Percentiles rank a stretch among this genome's conserved stretches.
phyloP scores from a whole-genome alignment of 2,329 filamentous ascomycete species.

The Phaeomoniella chlamydospora region DNA sequence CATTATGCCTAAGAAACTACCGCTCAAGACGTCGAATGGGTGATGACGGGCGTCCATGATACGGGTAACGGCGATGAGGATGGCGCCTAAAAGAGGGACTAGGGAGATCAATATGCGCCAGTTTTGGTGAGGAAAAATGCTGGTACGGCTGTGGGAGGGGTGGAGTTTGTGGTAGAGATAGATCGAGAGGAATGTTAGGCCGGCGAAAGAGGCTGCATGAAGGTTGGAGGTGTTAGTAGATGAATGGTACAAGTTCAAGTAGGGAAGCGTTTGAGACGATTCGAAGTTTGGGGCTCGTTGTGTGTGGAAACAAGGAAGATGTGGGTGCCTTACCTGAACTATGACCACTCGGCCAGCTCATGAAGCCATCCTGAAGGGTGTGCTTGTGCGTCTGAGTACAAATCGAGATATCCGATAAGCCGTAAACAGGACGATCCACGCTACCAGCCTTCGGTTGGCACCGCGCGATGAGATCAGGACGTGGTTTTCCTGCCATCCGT shows the following conservation, averaged over 20 bases:
- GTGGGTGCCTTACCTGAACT: slow-evolving; percentile 30
- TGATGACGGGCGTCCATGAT: slow-evolving; percentile 50
- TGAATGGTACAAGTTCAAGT: too few relatives aligned
- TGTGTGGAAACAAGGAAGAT: slow-evolving; percentile 1
- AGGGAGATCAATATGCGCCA: slow-evolving; percentile 44
- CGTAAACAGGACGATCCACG: slow-evolving; percentile 21
- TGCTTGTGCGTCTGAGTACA: slow-evolving; percentile 34
- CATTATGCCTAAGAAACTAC: slow-evolving; percentile 36
- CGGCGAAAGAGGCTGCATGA: slow-evolving; percentile 37
- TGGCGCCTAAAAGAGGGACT: slow-evolving; percentile 37
- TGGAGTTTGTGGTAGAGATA: slow-evolving; percentile 47
- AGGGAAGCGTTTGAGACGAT: too few relatives aligned
- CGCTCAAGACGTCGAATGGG: slow-evolving; percentile 45
- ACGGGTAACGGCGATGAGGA: slow-evolving; percentile 39
- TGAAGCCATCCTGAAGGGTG: slow-evolving; percentile 37
- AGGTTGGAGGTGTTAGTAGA: too few relatives aligned
- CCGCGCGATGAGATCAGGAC: slow-evolving; percentile 44
- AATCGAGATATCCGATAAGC: slow-evolving; percentile 31
- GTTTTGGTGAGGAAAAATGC: slow-evolving; percentile 20
- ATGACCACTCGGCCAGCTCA: slow-evolving; percentile 20
- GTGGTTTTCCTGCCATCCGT: slow-evolving; percentile 43
- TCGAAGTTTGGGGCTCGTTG: too few relatives aligned
- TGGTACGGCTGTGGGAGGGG: slow-evolving; percentile 42
- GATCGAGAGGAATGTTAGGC: slow-evolving; percentile 43
- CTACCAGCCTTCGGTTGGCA: slow-evolving; percentile 27